Conservation (phyloP, 495 filamentous ascomycete species). For the Penicilliopsis zonata region DNA sequence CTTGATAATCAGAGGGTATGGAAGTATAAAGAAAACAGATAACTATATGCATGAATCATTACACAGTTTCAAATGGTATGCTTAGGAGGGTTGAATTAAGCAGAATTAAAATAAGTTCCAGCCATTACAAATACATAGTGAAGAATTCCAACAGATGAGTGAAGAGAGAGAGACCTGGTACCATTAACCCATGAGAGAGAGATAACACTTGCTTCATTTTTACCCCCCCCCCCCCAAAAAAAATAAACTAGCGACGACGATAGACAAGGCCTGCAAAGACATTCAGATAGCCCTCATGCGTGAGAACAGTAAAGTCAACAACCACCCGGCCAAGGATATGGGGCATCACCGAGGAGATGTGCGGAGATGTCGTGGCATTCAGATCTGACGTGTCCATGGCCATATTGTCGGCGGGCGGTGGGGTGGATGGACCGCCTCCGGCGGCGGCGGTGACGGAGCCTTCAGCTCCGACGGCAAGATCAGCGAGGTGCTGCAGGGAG, state of each 20-base stretch:
- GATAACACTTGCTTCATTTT: too few species aligned
- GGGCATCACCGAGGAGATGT: constrained; percentile 13
- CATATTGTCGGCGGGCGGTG: constrained; percentile 18
- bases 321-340: constrained; percentile 25
- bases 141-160: too few species aligned
- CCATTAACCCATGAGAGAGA: too few species aligned
- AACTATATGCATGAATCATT: too few species aligned
- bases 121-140: too few species aligned
- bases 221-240: too few species aligned
- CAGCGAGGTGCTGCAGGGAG: constrained; percentile 51
- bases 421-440: constrained; percentile 18
- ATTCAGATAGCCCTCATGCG: constrained; percentile 33
- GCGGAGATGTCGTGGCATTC: constrained; percentile 21
- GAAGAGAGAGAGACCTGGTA: too few species aligned
- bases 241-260: constrained; percentile 20
- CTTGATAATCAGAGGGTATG: too few species aligned
- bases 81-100: too few species aligned
- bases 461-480: constrained; percentile 43
- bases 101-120: too few species aligned
- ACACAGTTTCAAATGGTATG: too few species aligned
- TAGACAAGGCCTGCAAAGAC: constrained; percentile 33
- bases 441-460: constrained; percentile 27
- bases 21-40: too few species aligned
- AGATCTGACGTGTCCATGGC: neutral
- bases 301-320: constrained; percentile 33